These are phyloP conservation scores for Wickerhamiella vanderwaltii DNA, from an alignment of 805 yeast genomes.

Conservation along the genomic window DNA sequence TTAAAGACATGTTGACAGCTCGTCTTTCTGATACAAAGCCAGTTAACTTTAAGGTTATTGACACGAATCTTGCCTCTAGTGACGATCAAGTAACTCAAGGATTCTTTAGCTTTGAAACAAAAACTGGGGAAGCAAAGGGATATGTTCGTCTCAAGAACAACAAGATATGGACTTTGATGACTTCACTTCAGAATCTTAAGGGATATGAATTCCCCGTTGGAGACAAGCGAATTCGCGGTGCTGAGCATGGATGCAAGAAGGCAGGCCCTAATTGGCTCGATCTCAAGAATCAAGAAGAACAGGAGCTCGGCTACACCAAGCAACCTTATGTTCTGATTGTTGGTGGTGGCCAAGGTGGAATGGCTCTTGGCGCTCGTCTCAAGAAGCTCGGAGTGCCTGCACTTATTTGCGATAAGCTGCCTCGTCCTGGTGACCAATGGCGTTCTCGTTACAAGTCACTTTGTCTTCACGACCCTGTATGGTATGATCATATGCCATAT, in stretches of 20 bases:
- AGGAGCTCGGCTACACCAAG: background rate
- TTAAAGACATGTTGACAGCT: background rate
- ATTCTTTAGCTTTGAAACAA: background rate
- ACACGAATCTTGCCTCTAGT: background rate
- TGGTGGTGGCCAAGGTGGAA: slow-evolving; percentile 39
- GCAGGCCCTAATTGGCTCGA: slow-evolving; percentile 7
- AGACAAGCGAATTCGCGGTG: slow-evolving; percentile 1
- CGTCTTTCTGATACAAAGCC: background rate
- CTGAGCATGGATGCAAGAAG: slow-evolving; percentile 6
- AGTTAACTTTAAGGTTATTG: background rate
- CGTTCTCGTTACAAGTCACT: slow-evolving; percentile 35
- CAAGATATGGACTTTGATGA: slow-evolving; percentile 5
- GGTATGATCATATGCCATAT: slow-evolving; percentile 34
- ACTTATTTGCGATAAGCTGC: slow-evolving; percentile 31
- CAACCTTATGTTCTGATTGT: slow-evolving; percentile 35
- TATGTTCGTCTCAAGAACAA: slow-evolving; percentile 2
- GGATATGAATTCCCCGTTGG: slow-evolving; percentile 5
- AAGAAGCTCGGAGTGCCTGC: slow-evolving; percentile 33
- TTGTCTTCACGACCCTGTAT: slow-evolving; percentile 37
- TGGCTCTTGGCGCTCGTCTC: slow-evolving; percentile 34
- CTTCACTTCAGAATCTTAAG: slow-evolving; percentile 5
- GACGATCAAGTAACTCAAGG: slow-evolving; percentile 1
- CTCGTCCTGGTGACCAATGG: slow-evolving; percentile 37
- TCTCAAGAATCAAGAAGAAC: background rate
- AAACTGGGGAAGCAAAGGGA: slow-evolving; percentile 4